Evolutionary conservation across 2,329 filamentous ascomycete genomes (phyloP).

Genomic region (Colletotrichum destructivum): DNA sequence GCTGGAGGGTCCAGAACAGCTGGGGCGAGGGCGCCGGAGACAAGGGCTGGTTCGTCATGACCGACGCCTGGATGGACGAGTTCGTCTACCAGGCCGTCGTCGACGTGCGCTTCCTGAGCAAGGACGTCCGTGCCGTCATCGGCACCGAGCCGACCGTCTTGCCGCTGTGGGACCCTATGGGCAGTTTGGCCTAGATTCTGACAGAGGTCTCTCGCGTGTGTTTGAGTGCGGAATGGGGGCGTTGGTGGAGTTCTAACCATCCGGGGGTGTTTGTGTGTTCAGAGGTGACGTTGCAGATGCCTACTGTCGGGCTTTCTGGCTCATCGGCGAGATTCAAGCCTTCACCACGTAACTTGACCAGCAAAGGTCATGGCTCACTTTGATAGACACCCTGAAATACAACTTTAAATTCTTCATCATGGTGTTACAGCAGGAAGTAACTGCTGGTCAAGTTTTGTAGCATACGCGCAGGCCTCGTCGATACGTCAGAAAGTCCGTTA

Average conservation of each 20-base stretch:
- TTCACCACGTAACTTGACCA: no score
- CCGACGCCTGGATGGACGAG: constrained; percentile 83
- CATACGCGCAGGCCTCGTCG: no score
- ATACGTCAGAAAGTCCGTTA: no score
- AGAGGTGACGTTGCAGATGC: background rate
- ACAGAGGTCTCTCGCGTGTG: background rate
- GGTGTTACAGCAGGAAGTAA: no score
- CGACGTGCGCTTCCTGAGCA: constrained; percentile 77
- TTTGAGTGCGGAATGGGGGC: background rate
- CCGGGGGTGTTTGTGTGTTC: background rate
- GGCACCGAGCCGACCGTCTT: constrained; percentile 79
- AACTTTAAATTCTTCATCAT: no score
- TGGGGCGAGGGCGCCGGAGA: constrained; percentile 81
- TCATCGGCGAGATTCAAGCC: no score
- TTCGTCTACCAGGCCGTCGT: constrained; percentile 91
- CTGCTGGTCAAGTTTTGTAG: no score
- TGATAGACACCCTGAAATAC: no score
- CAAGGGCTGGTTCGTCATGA: constrained; percentile 93
- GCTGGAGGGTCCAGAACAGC: constrained; percentile 91
- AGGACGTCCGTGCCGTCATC: constrained; percentile 79
- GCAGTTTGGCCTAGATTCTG: constrained; percentile 71
- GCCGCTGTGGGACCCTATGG: constrained; percentile 87
- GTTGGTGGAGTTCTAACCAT: background rate
- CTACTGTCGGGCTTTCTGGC: no score
- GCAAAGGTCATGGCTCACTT: no score